Evolutionary conservation across 805 yeast species (phyloP), one percentile per base, ranked within the genome.

Genomic region (Nakazawaea molendinolei): DNA sequence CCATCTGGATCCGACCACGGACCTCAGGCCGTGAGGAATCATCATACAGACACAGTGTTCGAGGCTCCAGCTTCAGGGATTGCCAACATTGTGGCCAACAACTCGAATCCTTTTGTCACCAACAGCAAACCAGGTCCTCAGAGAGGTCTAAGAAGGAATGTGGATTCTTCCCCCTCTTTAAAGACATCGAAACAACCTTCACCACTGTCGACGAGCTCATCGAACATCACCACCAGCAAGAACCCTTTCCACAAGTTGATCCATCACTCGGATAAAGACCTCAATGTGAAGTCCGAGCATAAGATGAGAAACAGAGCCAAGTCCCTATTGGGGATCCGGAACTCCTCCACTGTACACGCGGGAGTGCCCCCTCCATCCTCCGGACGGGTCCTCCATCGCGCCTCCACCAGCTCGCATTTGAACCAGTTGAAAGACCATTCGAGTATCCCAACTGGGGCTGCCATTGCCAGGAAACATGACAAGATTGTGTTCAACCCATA

Each of bases 401-500:
- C 40, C 21, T 23, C 5, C 17, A 38, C 37, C 8, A 23, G 30
- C 13, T 8, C 33, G 3, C 17, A 28, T 18, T 5, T 34, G 15
- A 23, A 29, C 8, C 8, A 16, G 3, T 18, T 10, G 16, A 18
- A 29, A 29, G 23, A 29, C 20, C 6, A 18, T 12, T 8, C 23
- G 12, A 29, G 8, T 3, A 9, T 16, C 13, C 8, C 10, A 6
- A 12, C 7, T 20, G 19, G 19, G 15, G 18, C 18, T n/a, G 18
- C 26, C 5, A 27, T 28, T 21, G 23, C 37, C 5, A 30, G 25
- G 10, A 33, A 33, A 21, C 33, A 38, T 13, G 38, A 38, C 25
- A 75, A 71, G 40, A 63, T 76, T 49, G 70, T 68, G 29, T 79
- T 78, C 54, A 79, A 79, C 47, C 86, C 86, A 2, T 79, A 74